A percentile compares a stretch with the other conserved stretches of the same genome.
Evolutionary conservation across 805 yeast genomes (phyloP).

Genomic region (Myxozyma nipponensis): DNA sequence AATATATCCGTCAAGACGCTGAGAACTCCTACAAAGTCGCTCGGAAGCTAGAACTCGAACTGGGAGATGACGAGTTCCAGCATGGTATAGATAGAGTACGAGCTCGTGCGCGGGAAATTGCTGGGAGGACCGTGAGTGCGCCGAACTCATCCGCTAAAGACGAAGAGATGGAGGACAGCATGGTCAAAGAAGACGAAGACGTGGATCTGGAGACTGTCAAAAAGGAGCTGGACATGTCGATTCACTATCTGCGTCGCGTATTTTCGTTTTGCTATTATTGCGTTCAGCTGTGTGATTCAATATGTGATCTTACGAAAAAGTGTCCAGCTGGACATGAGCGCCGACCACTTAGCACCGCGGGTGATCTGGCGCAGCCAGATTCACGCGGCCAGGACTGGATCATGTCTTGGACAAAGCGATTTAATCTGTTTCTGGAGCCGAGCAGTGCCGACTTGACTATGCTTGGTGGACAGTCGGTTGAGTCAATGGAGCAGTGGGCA

Average conservation of each 20-base stretch:
- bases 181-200: constrained; percentile 16
- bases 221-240: constrained; percentile 18
- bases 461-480: constrained; percentile 22
- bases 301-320: constrained; percentile 18
- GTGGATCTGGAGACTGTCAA: constrained; percentile 6
- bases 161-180: constrained; percentile 22
- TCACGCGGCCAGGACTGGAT: constrained; percentile 19
- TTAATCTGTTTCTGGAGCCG: constrained; percentile 16
- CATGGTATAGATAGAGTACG: constrained; percentile 13
- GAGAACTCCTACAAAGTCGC: constrained; percentile 12
- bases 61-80: constrained; percentile 9
- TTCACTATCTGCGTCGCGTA: constrained; percentile 23
- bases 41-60: constrained; percentile 16
- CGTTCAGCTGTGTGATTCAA: constrained; percentile 15
- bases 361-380: constrained; percentile 9
- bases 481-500: constrained; percentile 9
- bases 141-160: constrained; percentile 3
- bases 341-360: constrained; percentile 8
- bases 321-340: constrained; percentile 26
- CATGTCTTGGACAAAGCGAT: constrained; percentile 22
- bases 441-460: constrained; percentile 10
- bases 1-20: constrained; percentile 7
- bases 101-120: constrained; percentile 13
- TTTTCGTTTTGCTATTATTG: constrained; percentile 26
- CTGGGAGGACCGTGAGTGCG: constrained; percentile 4